These are phyloP conservation scores for Alisma plantagoaquatica DNA, from an alignment of 106 monocot genomes.

Conservation along the genomic window DNA sequence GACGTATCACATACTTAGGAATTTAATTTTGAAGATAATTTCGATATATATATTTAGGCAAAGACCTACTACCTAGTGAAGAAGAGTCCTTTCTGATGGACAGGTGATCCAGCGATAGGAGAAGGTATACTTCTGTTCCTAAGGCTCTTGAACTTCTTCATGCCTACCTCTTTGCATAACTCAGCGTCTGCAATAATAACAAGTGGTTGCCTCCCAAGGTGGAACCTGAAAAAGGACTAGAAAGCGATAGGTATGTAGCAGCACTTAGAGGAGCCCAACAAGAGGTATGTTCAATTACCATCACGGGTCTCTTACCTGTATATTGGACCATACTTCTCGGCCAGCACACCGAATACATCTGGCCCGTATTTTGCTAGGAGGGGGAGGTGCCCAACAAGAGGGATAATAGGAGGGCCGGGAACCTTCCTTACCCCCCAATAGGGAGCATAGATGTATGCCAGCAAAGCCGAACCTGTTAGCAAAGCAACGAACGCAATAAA, in stretches of 20 bases:
- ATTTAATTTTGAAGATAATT: not conserved
- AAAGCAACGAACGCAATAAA: conserved; percentile 3
- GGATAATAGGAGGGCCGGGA: conserved; percentile 15
- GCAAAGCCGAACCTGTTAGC: conserved; percentile 5
- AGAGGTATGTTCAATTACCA: no score
- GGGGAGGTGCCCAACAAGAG: conserved; percentile 19
- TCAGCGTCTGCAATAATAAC: conserved; percentile 24
- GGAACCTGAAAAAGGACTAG: conserved; percentile 15
- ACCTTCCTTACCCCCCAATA: conserved; percentile 20
- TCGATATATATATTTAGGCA: not conserved
- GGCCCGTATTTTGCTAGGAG: conserved; percentile 21
- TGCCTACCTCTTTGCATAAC: conserved; percentile 23
- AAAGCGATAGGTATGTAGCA: no score
- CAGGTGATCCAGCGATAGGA: conserved; percentile 20
- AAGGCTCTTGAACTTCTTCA: conserved; percentile 27
- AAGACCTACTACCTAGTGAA: conserved; percentile 23
- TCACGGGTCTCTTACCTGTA: conserved; percentile 23
- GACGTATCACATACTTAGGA: no score
- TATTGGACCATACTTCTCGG: conserved; percentile 24
- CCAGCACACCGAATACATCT: conserved; percentile 16
- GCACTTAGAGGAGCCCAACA: no score
- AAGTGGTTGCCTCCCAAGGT: conserved; percentile 27
- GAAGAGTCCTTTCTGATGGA: conserved; percentile 28
- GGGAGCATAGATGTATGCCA: conserved; percentile 20
- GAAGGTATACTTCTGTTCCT: conserved; percentile 19